Evolutionary conservation across 495 filamentous ascomycete genomes (phyloP).

Genomic region (Hamigera avellanea): DNA sequence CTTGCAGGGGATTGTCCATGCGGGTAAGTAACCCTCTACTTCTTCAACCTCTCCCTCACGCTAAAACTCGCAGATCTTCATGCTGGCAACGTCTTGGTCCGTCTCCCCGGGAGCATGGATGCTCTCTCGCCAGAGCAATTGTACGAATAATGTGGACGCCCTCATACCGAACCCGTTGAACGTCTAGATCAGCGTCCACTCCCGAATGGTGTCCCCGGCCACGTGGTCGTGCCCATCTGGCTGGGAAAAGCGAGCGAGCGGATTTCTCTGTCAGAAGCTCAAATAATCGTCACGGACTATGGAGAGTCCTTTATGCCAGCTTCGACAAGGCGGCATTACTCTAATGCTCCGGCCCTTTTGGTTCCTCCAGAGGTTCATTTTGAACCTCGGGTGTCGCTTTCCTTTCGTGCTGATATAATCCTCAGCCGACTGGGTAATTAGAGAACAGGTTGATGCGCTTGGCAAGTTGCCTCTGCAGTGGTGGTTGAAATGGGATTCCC

Average conservation of each 20-base stretch:
- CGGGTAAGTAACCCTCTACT: constrained; percentile 13
- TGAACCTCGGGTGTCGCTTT: constrained; percentile 5
- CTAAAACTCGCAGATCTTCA: constrained; percentile 15
- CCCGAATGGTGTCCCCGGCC: constrained; percentile 1
- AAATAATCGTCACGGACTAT: constrained; percentile 14
- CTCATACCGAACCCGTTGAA: constrained; percentile 9
- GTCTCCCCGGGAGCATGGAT: constrained; percentile 8
- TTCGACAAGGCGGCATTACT: constrained; percentile 3
- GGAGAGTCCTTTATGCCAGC: constrained; percentile 14
- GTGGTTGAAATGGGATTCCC: constrained; percentile 12
- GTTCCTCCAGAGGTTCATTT: constrained; percentile 10
- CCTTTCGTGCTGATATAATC: constrained; percentile 13
- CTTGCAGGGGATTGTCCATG: constrained; percentile 16
- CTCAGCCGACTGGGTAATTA: constrained; percentile 10
- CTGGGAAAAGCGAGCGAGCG: constrained; percentile 11
- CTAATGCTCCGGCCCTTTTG: constrained; percentile 12
- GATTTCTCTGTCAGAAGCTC: constrained; percentile 7
- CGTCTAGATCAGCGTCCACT: constrained; percentile 9
- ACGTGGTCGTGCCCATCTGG: constrained; percentile 8
- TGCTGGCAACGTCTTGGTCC: constrained; percentile 13
- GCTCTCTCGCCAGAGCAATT: constrained; percentile 7
- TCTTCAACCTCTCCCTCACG: constrained; percentile 5
- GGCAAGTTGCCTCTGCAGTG: constrained; percentile 11
- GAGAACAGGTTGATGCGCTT: constrained; percentile 10
- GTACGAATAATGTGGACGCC: constrained; percentile 11